phyloP scores from a whole-genome alignment of 1,284 basidiomycete species.

The Moesziomyces parantarcticus region DNA sequence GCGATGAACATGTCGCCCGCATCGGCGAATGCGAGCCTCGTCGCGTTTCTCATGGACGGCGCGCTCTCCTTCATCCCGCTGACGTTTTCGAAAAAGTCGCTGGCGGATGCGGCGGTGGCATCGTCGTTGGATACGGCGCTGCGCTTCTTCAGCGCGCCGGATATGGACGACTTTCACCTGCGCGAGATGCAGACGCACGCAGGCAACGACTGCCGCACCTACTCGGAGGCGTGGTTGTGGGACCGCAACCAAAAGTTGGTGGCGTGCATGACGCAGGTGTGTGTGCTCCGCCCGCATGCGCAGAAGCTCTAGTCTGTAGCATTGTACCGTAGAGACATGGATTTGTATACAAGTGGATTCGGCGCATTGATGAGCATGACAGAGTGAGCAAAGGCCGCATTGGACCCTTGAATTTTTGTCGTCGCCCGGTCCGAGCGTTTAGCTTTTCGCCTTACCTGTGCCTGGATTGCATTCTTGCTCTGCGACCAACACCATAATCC shows the following conservation, averaged over 20 bases:
- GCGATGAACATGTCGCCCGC: constrained; percentile 17
- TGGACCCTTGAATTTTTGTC: no score
- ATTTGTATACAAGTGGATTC: no score
- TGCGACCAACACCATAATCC: no score
- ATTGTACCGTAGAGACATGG: no score
- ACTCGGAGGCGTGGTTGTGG: constrained; percentile 43
- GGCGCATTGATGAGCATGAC: no score
- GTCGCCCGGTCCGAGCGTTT: no score
- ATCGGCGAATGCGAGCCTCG: constrained; percentile 27
- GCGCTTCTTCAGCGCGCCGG: constrained; percentile 54
- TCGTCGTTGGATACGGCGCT: constrained; percentile 60
- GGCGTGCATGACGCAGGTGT: constrained; percentile 50
- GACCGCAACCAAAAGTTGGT: constrained; percentile 37
- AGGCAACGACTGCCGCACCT: constrained; percentile 52
- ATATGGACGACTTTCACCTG: constrained; percentile 49
- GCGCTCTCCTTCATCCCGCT: constrained; percentile 61
- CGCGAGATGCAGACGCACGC: constrained; percentile 51
- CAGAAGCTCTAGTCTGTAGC: constrained; percentile 6
- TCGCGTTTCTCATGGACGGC: constrained; percentile 56
- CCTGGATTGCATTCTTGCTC: no score
- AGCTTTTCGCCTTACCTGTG: no score
- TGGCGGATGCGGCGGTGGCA: constrained; percentile 43
- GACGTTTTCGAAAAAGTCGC: constrained; percentile 42
- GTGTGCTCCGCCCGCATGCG: constrained; percentile 33
- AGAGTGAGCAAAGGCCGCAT: no score